Base-by-base conservation (phyloP, 768 basidiomycete genomes). In the Trametes meyenii region DNA sequence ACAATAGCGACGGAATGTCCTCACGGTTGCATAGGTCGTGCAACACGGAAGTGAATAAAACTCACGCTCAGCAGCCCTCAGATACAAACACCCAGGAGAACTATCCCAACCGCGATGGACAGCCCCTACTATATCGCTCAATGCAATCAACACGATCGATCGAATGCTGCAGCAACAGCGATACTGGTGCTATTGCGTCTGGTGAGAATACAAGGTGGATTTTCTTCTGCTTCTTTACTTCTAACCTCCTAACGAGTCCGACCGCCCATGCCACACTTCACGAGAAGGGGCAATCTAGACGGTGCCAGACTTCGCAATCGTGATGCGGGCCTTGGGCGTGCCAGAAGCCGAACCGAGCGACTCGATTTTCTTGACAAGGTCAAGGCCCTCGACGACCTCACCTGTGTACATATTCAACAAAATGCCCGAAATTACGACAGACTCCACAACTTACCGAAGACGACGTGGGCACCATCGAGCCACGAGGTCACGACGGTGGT, bases 391-490 rank as follows among this genome's bases (percentile, higher is more conserved):
- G 21, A 82, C 75, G 57, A 81, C 85, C 73, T 87, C 85, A 59
- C 88, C 70, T 69, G 53, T 33, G n/a, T 5, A 26, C 2, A 39
- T 23, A 19, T 23, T 62, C 54, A 60, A 44, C 19, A 11, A 12
- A 35, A 11, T 7, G 5, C 17, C 19, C 4, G 8, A 13, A 11
- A 13, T 43, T 10, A 5, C 36, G 12, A 5, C 12, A 16, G 14
- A 24, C 16, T 35, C 5, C 12, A 55, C 23, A 39, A 55, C 72
- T 48, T 67, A 85, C 94, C 94, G 69, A 96, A 95, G 50, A 96
- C 93, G 75, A 93, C 89, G 75, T 94, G 88, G 58, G 81, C 83
- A 59, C 87, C 88, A 72, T 95, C 90, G 61, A 95, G 85, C 91
- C 90, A 93, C 39, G 78, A 75, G 3, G 90, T 90, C 36, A 77